Percentiles rank a stretch among this genome's conserved stretches.
phyloP scores from a whole-genome alignment of 192 early-diverging fungal species.

The Linnemannia exigua region DNA sequence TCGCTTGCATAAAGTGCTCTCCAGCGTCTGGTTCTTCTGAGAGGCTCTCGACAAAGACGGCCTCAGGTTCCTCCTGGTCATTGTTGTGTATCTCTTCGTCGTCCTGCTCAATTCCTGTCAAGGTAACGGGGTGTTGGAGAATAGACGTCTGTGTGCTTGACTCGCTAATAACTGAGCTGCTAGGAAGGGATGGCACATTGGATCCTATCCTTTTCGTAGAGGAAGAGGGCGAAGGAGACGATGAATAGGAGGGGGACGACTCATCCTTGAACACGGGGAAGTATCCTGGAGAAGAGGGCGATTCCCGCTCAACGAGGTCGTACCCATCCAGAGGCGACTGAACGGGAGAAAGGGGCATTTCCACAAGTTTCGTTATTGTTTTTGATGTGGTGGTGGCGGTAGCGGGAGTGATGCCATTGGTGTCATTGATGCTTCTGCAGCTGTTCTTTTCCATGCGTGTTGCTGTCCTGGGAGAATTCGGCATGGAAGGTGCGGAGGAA shows the following conservation, averaged over 20 bases:
- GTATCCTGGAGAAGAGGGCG: not conserved
- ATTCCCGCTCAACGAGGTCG: constrained; percentile 15
- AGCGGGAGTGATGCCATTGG: not conserved
- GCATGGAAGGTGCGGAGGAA: not conserved
- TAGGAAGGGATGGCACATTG: not conserved
- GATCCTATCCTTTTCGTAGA: not conserved
- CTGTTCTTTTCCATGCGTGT: not conserved
- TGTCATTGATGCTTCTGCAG: not conserved
- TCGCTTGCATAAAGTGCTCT: constrained; percentile 55
- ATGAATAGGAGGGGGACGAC: not conserved
- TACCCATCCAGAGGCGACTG: constrained; percentile 13
- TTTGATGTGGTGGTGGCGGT: not conserved
- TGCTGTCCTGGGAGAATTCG: constrained; percentile 4
- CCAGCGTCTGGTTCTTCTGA: constrained; percentile 48
- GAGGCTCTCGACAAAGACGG: constrained; percentile 6
- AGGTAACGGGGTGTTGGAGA: not conserved
- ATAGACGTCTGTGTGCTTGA: constrained; percentile 8
- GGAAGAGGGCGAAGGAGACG: not conserved
- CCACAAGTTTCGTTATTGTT: not conserved
- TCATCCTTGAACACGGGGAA: not conserved
- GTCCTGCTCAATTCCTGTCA: constrained; percentile 20
- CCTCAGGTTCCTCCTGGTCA: constrained; percentile 18
- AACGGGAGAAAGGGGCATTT: not conserved
- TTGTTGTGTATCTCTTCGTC: constrained; percentile 11
- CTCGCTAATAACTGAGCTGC: not conserved